These are phyloP conservation scores for Dipodascopsis tothii DNA, from an alignment of 805 yeast species.

Conservation along the genomic window DNA sequence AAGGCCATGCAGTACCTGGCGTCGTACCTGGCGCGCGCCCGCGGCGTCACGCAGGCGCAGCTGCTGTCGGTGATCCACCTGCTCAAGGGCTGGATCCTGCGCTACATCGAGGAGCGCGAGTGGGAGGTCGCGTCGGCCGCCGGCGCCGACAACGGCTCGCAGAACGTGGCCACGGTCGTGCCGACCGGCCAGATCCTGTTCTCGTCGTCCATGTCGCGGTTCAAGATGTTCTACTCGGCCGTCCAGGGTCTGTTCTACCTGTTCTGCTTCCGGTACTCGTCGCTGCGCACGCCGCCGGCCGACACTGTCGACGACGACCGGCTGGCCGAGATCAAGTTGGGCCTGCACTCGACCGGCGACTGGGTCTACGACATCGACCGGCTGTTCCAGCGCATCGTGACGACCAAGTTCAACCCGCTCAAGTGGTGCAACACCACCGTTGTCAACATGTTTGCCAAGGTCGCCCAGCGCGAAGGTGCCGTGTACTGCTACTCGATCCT, in stretches of 20 bases:
- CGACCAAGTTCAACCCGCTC: slow-evolving; percentile 86
- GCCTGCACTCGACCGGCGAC: slow-evolving; percentile 18
- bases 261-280: slow-evolving; percentile 75
- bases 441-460: slow-evolving; percentile 84
- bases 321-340: not conserved
- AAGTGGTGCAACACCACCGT: slow-evolving; percentile 91
- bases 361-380: slow-evolving; percentile 82
- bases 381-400: slow-evolving; percentile 75
- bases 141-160: not conserved
- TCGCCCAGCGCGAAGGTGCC: slow-evolving; percentile 80
- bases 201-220: slow-evolving; percentile 69
- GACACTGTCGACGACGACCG: slow-evolving; percentile 27
- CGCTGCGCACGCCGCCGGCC: slow-evolving; percentile 51
- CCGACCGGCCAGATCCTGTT: not conserved
- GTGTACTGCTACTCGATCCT: slow-evolving; percentile 91
- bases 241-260: slow-evolving; percentile 86
- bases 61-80: slow-evolving; percentile 75
- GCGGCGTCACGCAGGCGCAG: slow-evolving; percentile 60
- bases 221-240: slow-evolving; percentile 80
- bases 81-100: slow-evolving; percentile 73
- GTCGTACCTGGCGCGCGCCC: slow-evolving; percentile 83
- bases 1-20: slow-evolving; percentile 89
- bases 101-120: slow-evolving; percentile 78
- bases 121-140: slow-evolving; percentile 55
- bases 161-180: slow-evolving; percentile 31